phyloP scores from a whole-genome alignment of 1,284 basidiomycete genomes.

The Naganishia cerealis region DNA sequence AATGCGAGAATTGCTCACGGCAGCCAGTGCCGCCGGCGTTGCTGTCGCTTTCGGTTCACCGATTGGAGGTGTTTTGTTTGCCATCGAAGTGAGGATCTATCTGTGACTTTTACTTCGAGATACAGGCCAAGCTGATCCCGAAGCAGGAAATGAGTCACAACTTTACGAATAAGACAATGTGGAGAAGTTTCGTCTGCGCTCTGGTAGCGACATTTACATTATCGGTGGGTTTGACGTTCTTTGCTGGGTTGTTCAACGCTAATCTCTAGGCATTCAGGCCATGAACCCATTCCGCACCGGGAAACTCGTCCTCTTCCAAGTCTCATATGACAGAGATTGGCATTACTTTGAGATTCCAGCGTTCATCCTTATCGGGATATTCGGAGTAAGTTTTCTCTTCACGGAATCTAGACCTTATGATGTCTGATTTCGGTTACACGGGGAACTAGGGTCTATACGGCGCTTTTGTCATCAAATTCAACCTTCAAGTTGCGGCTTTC shows the following conservation, averaged over 20 bases:
- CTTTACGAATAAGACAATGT: constrained; percentile 97
- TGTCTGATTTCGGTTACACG: constrained; percentile 28
- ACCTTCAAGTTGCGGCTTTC: constrained; percentile 91
- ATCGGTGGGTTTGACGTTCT: constrained; percentile 64
- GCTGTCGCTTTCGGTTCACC: constrained; percentile 97
- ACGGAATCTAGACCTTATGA: not conserved
- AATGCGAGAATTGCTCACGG: constrained; percentile 92
- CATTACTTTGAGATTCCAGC: constrained; percentile 98
- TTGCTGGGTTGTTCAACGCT: not conserved
- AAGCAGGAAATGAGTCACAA: constrained; percentile 92
- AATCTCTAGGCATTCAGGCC: constrained; percentile 58
- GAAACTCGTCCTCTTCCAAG: constrained; percentile 95
- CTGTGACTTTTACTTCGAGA: not conserved
- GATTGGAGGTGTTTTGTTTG: constrained; percentile 93
- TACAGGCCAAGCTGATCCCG: not conserved
- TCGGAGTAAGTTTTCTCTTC: constrained; percentile 68
- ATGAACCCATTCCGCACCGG: constrained; percentile 99
- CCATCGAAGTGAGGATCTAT: constrained; percentile 58
- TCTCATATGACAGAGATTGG: constrained; percentile 97
- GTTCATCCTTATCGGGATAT: constrained; percentile 89
- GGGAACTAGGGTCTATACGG: constrained; percentile 84
- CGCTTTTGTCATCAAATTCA: constrained; percentile 94
- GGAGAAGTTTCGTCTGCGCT: constrained; percentile 95
- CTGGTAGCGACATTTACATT: constrained; percentile 93
- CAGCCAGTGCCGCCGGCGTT: constrained; percentile 93